Conservation (phyloP, 768 basidiomycete species). For the Rhizopogon sp. region DNA sequence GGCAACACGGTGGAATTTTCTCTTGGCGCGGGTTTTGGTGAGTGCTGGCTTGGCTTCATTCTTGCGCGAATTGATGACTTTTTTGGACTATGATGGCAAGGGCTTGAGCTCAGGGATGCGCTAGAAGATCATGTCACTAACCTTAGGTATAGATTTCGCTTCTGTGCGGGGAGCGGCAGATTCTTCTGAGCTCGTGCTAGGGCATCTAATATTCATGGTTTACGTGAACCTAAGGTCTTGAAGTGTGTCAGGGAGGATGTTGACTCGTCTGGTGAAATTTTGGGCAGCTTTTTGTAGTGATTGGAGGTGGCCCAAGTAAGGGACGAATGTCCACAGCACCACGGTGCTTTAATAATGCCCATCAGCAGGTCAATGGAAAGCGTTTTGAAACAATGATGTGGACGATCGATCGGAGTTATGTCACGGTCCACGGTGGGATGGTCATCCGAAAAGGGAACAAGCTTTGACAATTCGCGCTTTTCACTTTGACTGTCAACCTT, state of each 20-base stretch:
- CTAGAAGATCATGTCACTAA: neutral
- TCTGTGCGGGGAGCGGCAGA: neutral
- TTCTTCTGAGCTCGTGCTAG: neutral
- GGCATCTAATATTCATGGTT: neutral
- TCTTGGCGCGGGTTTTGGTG: neutral
- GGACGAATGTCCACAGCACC: neutral
- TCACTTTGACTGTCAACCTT: neutral
- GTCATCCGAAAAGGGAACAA: constrained; percentile 9
- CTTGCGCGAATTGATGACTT: neutral
- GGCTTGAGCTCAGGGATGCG: neutral
- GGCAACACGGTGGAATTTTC: constrained; percentile 9
- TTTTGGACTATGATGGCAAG: neutral
- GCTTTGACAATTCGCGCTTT: constrained; percentile 8
- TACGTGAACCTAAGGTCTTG: constrained; percentile 8
- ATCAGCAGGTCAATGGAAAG: too few relatives aligned
- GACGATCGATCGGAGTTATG: neutral
- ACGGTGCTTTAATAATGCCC: neutral
- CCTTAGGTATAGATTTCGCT: neutral
- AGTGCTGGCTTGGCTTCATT: neutral
- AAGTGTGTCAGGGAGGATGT: neutral
- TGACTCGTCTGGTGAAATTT: neutral
- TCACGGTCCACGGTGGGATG: neutral
- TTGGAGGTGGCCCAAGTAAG: neutral
- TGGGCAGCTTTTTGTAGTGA: neutral
- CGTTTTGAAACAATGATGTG: constrained; percentile 15